Percentiles rank a stretch among this genome's conserved stretches.
Conservation (phyloP, 1,284 basidiomycete species). For the Ustilago cynodontis region DNA sequence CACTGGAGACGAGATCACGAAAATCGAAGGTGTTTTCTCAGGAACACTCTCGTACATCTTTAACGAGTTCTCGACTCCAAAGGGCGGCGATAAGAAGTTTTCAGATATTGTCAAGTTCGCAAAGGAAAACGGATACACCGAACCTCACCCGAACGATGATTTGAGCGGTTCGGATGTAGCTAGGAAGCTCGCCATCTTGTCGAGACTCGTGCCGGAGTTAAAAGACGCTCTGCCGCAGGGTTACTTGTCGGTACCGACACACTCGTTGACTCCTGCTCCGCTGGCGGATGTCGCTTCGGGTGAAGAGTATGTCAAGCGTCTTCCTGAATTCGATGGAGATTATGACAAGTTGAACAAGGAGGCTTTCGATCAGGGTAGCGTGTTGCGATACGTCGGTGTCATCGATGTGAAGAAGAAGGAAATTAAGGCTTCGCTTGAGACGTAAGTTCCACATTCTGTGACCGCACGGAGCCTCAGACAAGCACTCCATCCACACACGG, state of each 20-base stretch:
- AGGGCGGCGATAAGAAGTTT: constrained; percentile 75
- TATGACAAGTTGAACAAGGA: constrained; percentile 82
- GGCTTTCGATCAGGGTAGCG: constrained; percentile 82
- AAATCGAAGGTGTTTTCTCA: constrained; percentile 81
- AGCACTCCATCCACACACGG: no score
- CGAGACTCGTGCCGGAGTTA: constrained; percentile 73
- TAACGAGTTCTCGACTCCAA: constrained; percentile 81
- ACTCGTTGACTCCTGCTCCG: constrained; percentile 84
- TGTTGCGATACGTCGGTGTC: constrained; percentile 93
- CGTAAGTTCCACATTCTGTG: neutral
- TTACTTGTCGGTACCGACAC: constrained; percentile 83
- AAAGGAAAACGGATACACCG: constrained; percentile 93
- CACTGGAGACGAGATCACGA: constrained; percentile 84
- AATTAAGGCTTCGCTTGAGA: constrained; percentile 88
- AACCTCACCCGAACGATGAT: constrained; percentile 96
- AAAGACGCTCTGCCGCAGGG: constrained; percentile 75
- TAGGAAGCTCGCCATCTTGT: constrained; percentile 94
- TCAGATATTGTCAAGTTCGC: constrained; percentile 90
- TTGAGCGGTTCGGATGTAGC: constrained; percentile 96
- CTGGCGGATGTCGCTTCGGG: constrained; percentile 75
- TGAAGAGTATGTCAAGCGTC: constrained; percentile 80
- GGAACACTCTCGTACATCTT: constrained; percentile 99
- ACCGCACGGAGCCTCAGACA: no score
- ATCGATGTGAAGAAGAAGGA: constrained; percentile 82
- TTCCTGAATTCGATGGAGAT: constrained; percentile 86